phyloP scores from a whole-genome alignment of 2,329 filamentous ascomycete genomes.

The Cladosporium sp. region DNA sequence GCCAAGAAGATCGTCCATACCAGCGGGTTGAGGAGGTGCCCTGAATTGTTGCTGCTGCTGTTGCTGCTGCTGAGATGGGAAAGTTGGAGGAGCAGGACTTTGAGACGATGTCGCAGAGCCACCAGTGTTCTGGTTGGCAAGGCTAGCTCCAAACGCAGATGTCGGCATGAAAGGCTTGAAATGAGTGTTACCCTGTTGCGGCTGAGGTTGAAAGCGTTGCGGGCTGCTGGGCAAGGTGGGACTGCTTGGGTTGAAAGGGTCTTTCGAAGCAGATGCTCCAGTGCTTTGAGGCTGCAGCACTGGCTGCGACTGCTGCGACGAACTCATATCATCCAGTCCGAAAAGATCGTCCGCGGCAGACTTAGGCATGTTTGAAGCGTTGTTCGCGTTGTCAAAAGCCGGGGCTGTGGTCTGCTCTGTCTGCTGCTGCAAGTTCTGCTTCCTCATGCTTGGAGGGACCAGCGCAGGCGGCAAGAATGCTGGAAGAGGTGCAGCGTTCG shows the following conservation, averaged over 20 bases:
- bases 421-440: slow-evolving; percentile 52
- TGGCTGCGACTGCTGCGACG: slow-evolving; percentile 43
- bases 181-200: slow-evolving; percentile 35
- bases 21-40: slow-evolving; percentile 37
- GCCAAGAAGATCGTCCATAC: slow-evolving; percentile 80
- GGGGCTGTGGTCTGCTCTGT: slow-evolving; percentile 46
- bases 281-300: slow-evolving; percentile 66
- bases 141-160: slow-evolving; percentile 82
- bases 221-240: slow-evolving; percentile 52
- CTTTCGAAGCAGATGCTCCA: slow-evolving; percentile 61
- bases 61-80: slow-evolving; percentile 28
- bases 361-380: slow-evolving; percentile 53
- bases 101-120: slow-evolving; percentile 41
- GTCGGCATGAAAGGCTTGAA: slow-evolving; percentile 93
- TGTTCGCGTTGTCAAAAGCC: slow-evolving; percentile 48
- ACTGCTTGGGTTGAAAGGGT: slow-evolving; percentile 58
- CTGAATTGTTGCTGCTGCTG: slow-evolving; percentile 26
- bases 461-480: slow-evolving; percentile 73
- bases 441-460: slow-evolving; percentile 81
- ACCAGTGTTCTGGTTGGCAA: slow-evolving; percentile 74
- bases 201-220: slow-evolving; percentile 25
- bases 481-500: slow-evolving; percentile 65
- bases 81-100: slow-evolving; percentile 21
- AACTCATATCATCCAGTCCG: slow-evolving; percentile 73
- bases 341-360: slow-evolving; percentile 93